Conservation (phyloP, 208 protist species). For the Phytomonas francai region DNA sequence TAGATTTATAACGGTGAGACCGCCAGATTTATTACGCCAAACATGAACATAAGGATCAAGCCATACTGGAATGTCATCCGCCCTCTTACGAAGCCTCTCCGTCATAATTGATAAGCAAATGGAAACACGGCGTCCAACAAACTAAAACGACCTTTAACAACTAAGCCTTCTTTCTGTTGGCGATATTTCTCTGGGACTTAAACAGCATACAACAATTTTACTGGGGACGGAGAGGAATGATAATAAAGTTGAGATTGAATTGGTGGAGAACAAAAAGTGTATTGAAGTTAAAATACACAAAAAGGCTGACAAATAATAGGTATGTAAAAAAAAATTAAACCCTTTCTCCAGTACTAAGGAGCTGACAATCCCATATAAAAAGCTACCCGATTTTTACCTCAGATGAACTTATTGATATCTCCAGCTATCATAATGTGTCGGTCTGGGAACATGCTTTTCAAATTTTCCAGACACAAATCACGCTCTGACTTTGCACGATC, state of each 20-base stretch:
- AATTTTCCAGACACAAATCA: slow-evolving; percentile 30
- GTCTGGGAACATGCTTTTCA: slow-evolving; percentile 55
- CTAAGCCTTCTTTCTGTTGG: slow-evolving; percentile 3
- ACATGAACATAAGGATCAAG: slow-evolving; percentile 35
- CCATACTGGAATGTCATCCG: slow-evolving; percentile 27
- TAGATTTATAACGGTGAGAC: slow-evolving; percentile 68
- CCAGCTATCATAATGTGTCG: slow-evolving; percentile 52
- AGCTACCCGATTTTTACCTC: neutral
- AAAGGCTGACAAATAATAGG: slow-evolving; percentile 6
- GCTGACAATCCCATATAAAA: neutral
- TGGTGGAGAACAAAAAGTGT: neutral
- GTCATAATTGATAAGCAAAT: too few relatives aligned
- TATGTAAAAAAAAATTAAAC: slow-evolving; percentile 3
- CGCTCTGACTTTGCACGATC: slow-evolving; percentile 14
- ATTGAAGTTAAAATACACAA: neutral
- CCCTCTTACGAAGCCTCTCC: slow-evolving; percentile 21
- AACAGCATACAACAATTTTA: neutral
- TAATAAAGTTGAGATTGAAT: neutral
- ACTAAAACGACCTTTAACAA: neutral
- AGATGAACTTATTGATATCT: slow-evolving; percentile 69
- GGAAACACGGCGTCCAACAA: too few relatives aligned
- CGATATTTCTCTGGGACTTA: slow-evolving; percentile 8
- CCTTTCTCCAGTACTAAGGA: neutral
- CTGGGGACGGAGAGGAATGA: slow-evolving; percentile 1
- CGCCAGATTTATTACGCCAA: slow-evolving; percentile 49